Conservation (phyloP, 2,329 filamentous ascomycete species). For the Capronia americana region DNA sequence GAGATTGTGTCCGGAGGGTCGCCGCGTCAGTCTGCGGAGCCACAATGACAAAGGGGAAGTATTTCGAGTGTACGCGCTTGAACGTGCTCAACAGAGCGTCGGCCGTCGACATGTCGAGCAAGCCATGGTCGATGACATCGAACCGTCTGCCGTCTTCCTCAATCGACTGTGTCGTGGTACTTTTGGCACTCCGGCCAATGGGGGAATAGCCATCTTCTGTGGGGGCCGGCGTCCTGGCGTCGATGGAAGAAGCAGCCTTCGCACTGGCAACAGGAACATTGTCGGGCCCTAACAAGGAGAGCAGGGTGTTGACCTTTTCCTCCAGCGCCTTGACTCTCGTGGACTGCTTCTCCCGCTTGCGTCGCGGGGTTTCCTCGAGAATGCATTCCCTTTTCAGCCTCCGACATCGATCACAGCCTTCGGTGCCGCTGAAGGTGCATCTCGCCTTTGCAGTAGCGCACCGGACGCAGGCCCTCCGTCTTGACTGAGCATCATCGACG, state of each 20-base stretch:
- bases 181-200: slow-evolving; percentile 1
- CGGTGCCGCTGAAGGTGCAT: slow-evolving; percentile 17
- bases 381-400: slow-evolving; percentile 22
- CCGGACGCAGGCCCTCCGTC: slow-evolving; percentile 16
- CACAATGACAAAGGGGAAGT: slow-evolving; percentile 23
- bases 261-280: background rate
- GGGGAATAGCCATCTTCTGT: background rate
- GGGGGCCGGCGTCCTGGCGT: slow-evolving; percentile 3
- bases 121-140: slow-evolving; percentile 14
- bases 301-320: slow-evolving; percentile 22
- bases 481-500: slow-evolving; percentile 7
- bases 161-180: slow-evolving; percentile 1
- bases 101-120: slow-evolving; percentile 3
- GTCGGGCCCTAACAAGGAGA: slow-evolving; percentile 12
- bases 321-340: slow-evolving; percentile 23
- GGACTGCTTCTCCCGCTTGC: slow-evolving; percentile 20
- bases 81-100: slow-evolving; percentile 12
- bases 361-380: slow-evolving; percentile 17
- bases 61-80: slow-evolving; percentile 13
- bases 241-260: background rate
- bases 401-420: slow-evolving; percentile 18
- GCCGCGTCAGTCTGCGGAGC: slow-evolving; percentile 15
- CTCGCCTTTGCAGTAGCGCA: slow-evolving; percentile 22
- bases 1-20: slow-evolving; percentile 9
- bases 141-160: background rate